A percentile compares a stretch with the other conserved stretches of the same genome.
Evolutionary conservation across 2,329 filamentous ascomycete species (phyloP).

Genomic region (Trichoderma sp.): DNA sequence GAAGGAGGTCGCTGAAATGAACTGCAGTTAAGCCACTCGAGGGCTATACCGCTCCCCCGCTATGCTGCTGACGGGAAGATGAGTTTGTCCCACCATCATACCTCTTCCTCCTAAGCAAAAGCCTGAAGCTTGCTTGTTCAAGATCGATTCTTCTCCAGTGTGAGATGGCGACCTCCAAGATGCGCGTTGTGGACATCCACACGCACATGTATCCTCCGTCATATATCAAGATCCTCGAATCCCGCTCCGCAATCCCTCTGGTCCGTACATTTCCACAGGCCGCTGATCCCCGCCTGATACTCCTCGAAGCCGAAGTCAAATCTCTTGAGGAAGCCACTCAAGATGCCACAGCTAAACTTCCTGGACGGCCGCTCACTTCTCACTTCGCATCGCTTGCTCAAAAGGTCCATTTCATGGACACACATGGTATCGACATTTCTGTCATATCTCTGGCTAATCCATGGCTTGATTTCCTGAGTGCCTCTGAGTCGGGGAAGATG

Average conservation of each 20-base stretch:
- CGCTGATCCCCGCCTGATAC: conserved; percentile 62
- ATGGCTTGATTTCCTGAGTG: conserved; percentile 81
- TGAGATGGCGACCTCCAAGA: conserved; percentile 37
- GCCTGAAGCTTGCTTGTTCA: not conserved
- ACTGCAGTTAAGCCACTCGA: not conserved
- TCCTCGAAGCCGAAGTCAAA: conserved; percentile 53
- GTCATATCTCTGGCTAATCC: conserved; percentile 90
- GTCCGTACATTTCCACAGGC: conserved; percentile 62
- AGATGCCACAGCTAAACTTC: conserved; percentile 55
- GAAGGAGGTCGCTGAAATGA: not conserved
- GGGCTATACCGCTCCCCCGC: not conserved
- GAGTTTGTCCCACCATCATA: not conserved
- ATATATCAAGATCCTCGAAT: conserved; percentile 60
- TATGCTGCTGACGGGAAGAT: not conserved
- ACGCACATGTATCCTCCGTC: conserved; percentile 68
- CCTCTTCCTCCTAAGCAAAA: not conserved
- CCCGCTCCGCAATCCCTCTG: conserved; percentile 63
- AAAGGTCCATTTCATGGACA: conserved; percentile 86
- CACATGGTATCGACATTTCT: conserved; percentile 75
- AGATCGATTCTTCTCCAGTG: not conserved
- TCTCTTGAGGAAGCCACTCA: conserved; percentile 50
- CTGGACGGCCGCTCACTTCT: conserved; percentile 77
- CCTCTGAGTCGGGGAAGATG: conserved; percentile 59
- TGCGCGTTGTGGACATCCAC: conserved; percentile 62
- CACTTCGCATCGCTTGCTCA: conserved; percentile 78